Evolutionary conservation across 345 rosid genomes (phyloP).

Genomic region (Crucihimalaya himalaica): DNA sequence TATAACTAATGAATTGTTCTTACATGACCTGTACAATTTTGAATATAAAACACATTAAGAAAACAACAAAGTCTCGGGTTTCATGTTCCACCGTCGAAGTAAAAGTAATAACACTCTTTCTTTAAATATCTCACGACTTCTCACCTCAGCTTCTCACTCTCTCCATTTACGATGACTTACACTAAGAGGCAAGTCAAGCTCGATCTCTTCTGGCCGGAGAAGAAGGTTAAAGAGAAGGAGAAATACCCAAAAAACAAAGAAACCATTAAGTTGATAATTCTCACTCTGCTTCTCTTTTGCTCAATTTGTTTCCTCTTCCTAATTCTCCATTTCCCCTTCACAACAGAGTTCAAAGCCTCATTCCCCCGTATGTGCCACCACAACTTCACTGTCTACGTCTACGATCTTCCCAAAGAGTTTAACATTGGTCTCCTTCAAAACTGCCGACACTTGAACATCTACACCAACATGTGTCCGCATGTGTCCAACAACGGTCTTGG

Average conservation of each 20-base stretch:
- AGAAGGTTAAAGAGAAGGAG: conserved; percentile 19
- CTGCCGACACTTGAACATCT: conserved; percentile 45
- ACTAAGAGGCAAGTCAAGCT: conserved; percentile 32
- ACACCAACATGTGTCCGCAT: conserved; percentile 59
- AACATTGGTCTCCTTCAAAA: conserved; percentile 43
- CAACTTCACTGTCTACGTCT: conserved; percentile 45
- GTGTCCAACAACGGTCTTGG: conserved; percentile 54
- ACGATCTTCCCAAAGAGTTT: conserved; percentile 54
- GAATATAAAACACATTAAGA: neutral
- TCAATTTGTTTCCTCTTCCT: conserved; percentile 19
- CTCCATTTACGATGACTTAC: conserved; percentile 19
- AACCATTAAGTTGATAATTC: neutral
- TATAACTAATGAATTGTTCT: neutral
- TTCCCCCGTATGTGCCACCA: conserved; percentile 18
- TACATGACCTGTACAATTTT: neutral
- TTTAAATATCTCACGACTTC: neutral
- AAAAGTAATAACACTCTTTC: conserved; percentile 13
- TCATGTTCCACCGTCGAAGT: conserved; percentile 26
- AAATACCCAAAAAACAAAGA: conserved; percentile 28
- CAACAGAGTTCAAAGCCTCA: neutral
- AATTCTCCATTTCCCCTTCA: neutral
- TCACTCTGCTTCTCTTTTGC: conserved; percentile 13
- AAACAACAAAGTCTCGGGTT: neutral
- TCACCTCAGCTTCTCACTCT: neutral
- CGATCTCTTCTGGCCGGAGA: conserved; percentile 4